A percentile compares a stretch with the other conserved stretches of the same genome.
Conservation (phyloP, 768 basidiomycete genomes). For the Kwoniella sp. region DNA sequence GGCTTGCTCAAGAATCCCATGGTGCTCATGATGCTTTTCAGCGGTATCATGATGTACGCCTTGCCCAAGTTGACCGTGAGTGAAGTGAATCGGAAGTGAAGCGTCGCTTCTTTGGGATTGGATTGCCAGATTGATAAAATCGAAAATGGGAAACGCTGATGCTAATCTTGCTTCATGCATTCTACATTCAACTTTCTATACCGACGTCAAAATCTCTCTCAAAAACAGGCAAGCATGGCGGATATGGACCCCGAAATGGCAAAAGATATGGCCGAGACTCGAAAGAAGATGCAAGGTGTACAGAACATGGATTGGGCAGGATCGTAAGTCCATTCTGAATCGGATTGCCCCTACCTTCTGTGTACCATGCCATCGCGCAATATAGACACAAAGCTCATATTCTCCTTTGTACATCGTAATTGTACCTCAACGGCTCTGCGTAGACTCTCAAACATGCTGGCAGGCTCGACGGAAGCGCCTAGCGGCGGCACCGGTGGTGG, state of each 20-base stretch:
- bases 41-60: constrained; percentile 47
- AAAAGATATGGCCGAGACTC: constrained; percentile 47
- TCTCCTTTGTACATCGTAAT: neutral
- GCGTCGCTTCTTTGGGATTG: no score
- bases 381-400: no score
- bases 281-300: constrained; percentile 41
- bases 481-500: neutral
- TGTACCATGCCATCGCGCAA: constrained; percentile 1
- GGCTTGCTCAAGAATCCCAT: constrained; percentile 54
- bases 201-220: neutral
- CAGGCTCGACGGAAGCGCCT: constrained; percentile 15
- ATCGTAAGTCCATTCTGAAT: constrained; percentile 37
- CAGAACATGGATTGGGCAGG: constrained; percentile 49
- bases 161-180: no score
- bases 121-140: no score
- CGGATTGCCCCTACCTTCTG: neutral
- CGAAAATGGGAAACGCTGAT: no score
- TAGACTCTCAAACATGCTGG: constrained; percentile 38
- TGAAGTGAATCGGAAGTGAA: no score
- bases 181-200: no score
- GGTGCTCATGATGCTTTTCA: constrained; percentile 55
- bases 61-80: constrained; percentile 53
- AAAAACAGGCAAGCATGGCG: constrained; percentile 29
- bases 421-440: neutral
- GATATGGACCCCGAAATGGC: constrained; percentile 54